Evolutionary conservation across 2,329 filamentous ascomycete species (phyloP).

Genomic region (Phaeosphaeria sp.): DNA sequence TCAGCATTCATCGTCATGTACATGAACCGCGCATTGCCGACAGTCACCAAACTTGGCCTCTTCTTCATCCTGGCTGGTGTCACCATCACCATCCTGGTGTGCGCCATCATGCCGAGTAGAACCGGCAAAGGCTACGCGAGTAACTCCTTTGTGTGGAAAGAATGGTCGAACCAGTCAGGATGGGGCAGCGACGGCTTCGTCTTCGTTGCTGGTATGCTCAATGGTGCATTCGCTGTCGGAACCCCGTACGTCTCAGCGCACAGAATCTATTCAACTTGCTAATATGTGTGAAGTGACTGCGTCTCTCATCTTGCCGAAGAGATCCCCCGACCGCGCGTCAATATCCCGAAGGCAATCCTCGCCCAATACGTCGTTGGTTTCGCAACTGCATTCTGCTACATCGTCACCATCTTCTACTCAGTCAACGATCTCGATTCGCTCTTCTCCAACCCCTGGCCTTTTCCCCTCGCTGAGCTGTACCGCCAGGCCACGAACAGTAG

Average conservation of each 20-base stretch:
- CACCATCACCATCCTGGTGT: constrained; percentile 62
- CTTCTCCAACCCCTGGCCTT: constrained; percentile 56
- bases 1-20: constrained; percentile 59
- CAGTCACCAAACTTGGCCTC: constrained; percentile 62
- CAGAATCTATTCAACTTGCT: not conserved
- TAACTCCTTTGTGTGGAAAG: constrained; percentile 53
- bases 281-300: constrained; percentile 57
- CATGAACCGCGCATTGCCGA: constrained; percentile 60
- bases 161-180: constrained; percentile 56
- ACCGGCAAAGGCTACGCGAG: constrained; percentile 52
- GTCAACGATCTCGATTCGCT: constrained; percentile 65
- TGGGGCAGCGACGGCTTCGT: constrained; percentile 64
- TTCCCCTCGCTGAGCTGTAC: constrained; percentile 73
- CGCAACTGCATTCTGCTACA: constrained; percentile 45
- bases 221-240: constrained; percentile 72
- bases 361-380: constrained; percentile 48
- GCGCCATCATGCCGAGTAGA: constrained; percentile 60
- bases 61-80: constrained; percentile 61
- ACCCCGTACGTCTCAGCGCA: constrained; percentile 52
- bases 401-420: constrained; percentile 59
- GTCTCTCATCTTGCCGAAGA: constrained; percentile 70
- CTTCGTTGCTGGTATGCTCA: constrained; percentile 70
- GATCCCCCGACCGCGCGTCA: constrained; percentile 40
- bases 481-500: constrained; percentile 53
- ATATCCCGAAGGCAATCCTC: constrained; percentile 51